phyloP scores from a whole-genome alignment of 768 basidiomycete genomes.

The Leccinum subgranulosum region DNA sequence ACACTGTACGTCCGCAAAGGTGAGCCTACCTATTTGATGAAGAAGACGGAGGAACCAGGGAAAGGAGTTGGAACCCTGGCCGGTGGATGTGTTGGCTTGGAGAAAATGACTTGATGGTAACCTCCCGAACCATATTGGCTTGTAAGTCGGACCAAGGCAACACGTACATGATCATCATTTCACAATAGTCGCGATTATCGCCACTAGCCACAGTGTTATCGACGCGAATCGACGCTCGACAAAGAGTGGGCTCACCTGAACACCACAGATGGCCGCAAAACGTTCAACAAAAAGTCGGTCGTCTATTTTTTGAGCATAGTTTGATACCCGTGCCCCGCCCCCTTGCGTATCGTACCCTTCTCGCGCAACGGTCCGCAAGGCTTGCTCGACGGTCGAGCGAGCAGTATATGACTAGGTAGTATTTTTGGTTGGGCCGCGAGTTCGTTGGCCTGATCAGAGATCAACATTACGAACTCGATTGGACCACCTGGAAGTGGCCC shows the following conservation, averaged over 20 bases:
- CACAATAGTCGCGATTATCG: constrained; percentile 92
- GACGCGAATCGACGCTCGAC: not conserved
- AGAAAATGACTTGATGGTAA: constrained; percentile 87
- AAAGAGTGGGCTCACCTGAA: constrained; percentile 56
- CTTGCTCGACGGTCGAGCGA: constrained; percentile 72
- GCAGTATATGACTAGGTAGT: constrained; percentile 82
- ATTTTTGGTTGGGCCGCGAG: constrained; percentile 37
- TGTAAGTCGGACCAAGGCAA: constrained; percentile 25
- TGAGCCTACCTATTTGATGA: constrained; percentile 28
- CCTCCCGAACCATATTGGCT: constrained; percentile 53
- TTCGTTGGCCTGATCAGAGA: constrained; percentile 31
- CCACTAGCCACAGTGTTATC: constrained; percentile 45
- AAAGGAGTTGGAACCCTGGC: constrained; percentile 86
- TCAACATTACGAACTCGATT: constrained; percentile 57
- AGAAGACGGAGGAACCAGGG: constrained; percentile 44
- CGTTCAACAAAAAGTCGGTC: constrained; percentile 65
- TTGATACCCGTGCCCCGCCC: constrained; percentile 80
- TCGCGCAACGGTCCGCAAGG: constrained; percentile 79
- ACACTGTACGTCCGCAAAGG: constrained; percentile 66
- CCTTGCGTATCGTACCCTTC: constrained; percentile 71
- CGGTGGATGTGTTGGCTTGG: constrained; percentile 64
- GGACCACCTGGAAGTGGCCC: constrained; percentile 55
- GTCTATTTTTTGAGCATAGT: constrained; percentile 80
- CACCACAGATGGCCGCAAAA: constrained; percentile 58
- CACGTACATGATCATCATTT: constrained; percentile 58